These are phyloP conservation scores for Endocalyx cinctus DNA, from an alignment of 2,329 filamentous ascomycete genomes.

Conservation along the genomic window DNA sequence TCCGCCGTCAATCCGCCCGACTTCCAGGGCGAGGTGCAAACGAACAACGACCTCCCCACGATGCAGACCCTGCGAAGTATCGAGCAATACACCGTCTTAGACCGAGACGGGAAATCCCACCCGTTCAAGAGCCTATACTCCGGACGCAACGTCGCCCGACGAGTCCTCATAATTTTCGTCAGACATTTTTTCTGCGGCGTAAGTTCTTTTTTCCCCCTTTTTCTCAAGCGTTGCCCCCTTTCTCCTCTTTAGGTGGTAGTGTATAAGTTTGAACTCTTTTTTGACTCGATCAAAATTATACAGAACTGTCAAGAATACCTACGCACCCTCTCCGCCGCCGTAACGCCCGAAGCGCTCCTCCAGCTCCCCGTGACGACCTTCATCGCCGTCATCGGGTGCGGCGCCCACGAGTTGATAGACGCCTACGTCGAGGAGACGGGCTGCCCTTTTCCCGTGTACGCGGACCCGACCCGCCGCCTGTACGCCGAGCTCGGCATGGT, in stretches of 20 bases:
- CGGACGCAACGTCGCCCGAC: constrained; percentile 46
- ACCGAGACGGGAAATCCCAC: constrained; percentile 54
- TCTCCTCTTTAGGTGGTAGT: neutral
- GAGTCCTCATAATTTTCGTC: constrained; percentile 68
- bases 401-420: constrained; percentile 62
- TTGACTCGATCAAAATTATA: constrained; percentile 10
- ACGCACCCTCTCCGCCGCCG: constrained; percentile 53
- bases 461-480: constrained; percentile 64
- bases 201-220: constrained; percentile 30
- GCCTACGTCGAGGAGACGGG: constrained; percentile 58
- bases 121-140: constrained; percentile 61
- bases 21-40: constrained; percentile 52
- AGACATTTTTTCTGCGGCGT: constrained; percentile 79
- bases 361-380: constrained; percentile 52
- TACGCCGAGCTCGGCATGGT: constrained; percentile 67
- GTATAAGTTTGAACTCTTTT: neutral
- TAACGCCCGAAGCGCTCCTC: constrained; percentile 48
- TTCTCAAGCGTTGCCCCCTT: neutral
- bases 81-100: constrained; percentile 54
- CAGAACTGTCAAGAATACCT: constrained; percentile 76
- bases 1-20: too few species aligned
- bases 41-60: constrained; percentile 51
- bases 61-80: constrained; percentile 44
- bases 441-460: constrained; percentile 72
- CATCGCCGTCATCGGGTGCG: constrained; percentile 69